phyloP scores from a whole-genome alignment of 1,139 yeast species.

The Sugiyamaella sp. region DNA sequence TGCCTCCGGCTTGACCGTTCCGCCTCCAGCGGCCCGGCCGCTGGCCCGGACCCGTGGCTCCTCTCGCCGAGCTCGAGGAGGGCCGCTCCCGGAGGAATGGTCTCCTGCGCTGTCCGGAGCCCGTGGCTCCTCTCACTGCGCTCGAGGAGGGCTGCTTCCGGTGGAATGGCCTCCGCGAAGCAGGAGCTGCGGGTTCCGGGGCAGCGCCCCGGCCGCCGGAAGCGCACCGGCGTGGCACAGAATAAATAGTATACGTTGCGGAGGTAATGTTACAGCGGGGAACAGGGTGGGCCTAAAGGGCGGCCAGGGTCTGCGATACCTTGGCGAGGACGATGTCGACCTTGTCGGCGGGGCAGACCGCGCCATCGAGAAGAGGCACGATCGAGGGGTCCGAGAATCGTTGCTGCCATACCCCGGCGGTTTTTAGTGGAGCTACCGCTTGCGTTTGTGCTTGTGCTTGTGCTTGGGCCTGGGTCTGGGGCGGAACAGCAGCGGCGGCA shows the following conservation, averaged over 20 bases:
- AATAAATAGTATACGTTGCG: constrained; percentile 7
- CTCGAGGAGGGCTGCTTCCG: too few species aligned
- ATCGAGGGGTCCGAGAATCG: constrained; percentile 29
- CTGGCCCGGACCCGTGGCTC: not conserved
- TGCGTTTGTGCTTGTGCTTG: too few species aligned
- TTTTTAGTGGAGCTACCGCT: constrained; percentile 11
- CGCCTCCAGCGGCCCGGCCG: not conserved
- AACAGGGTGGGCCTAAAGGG: not conserved
- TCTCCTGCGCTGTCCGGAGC: too few species aligned
- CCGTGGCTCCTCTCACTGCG: too few species aligned
- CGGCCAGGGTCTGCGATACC: constrained; percentile 6
- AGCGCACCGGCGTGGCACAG: not conserved
- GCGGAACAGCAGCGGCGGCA: not conserved
- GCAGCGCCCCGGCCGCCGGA: constrained; percentile 12
- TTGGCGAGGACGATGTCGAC: constrained; percentile 25
- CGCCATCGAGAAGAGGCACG: constrained; percentile 37
- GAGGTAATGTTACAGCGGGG: constrained; percentile 3
- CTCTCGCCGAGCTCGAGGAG: too few species aligned
- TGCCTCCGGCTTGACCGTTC: too few species aligned
- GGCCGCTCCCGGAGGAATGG: too few species aligned
- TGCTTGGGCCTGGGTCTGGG: not conserved
- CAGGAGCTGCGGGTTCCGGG: not conserved
- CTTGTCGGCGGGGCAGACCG: constrained; percentile 33
- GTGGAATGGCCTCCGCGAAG: too few species aligned
- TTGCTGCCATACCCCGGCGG: constrained; percentile 24